Percentiles rank a stretch among this genome's conserved stretches.
Conservation (phyloP, 2,329 filamentous ascomycete species). For the Dactylellina drechsleri region DNA sequence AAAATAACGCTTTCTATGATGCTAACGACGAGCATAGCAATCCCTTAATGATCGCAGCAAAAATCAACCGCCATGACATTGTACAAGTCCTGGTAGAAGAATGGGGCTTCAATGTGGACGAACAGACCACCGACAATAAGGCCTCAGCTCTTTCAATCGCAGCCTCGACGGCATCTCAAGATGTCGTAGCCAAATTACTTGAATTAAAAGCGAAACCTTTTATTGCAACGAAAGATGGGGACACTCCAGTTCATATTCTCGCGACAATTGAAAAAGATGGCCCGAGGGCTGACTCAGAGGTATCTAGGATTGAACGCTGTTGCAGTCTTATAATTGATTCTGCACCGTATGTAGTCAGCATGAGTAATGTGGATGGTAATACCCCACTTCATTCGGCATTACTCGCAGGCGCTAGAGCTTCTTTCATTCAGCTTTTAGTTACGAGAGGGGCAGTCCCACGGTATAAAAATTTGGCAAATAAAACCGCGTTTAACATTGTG, state of each 20-base stretch:
- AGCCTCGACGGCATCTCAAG: background rate
- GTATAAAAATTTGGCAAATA: background rate
- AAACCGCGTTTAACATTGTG: background rate
- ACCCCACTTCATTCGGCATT: background rate
- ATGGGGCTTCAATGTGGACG: background rate
- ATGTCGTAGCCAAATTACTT: background rate
- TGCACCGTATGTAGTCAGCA: background rate
- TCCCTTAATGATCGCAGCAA: background rate
- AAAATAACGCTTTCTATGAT: background rate
- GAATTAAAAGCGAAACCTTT: background rate
- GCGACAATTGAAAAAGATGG: background rate
- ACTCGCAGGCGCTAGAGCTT: background rate
- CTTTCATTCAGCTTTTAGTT: background rate
- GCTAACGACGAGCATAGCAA: background rate
- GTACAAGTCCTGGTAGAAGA: background rate
- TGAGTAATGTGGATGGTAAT: background rate
- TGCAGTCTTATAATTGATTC: background rate
- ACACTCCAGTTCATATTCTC: background rate
- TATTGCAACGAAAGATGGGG: background rate
- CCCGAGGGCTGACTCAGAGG: too few species aligned
- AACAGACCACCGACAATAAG: background rate
- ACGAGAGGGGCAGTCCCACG: background rate
- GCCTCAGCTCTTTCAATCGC: background rate
- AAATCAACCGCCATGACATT: background rate
- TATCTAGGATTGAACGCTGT: background rate